A percentile compares a stretch with the other conserved stretches of the same genome.
Evolutionary conservation across 345 rosid genomes (phyloP).

Genomic region (Gossypium thurberi): DNA sequence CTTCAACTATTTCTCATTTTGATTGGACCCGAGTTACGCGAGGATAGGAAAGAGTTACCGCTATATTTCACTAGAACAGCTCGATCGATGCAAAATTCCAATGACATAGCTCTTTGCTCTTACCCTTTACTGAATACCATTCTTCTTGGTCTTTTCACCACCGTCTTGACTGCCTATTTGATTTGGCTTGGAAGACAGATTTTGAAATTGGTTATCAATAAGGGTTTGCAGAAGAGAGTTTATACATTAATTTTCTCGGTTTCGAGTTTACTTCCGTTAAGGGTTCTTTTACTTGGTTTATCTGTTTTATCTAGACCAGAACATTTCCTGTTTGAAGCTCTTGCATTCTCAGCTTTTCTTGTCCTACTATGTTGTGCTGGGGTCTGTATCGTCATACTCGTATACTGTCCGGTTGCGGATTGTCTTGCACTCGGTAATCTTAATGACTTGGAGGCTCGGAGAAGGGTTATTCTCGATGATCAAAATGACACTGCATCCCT

Average conservation of each 20-base stretch:
- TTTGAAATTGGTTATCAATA: slow-evolving; percentile 80
- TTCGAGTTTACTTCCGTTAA: slow-evolving; percentile 74
- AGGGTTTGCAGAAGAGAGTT: slow-evolving; percentile 88
- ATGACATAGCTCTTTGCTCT: slow-evolving; percentile 55
- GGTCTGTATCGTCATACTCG: slow-evolving; percentile 75
- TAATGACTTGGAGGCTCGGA: slow-evolving; percentile 57
- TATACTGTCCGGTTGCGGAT: slow-evolving; percentile 85
- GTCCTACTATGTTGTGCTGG: slow-evolving; percentile 66
- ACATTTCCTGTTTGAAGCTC: slow-evolving; percentile 61
- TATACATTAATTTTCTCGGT: slow-evolving; percentile 74
- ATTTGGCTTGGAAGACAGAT: slow-evolving; percentile 92
- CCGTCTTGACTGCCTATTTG: slow-evolving; percentile 62
- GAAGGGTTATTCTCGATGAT: slow-evolving; percentile 36
- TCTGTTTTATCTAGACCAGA: slow-evolving; percentile 71
- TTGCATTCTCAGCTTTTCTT: slow-evolving; percentile 75
- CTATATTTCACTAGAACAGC: slow-evolving; percentile 53
- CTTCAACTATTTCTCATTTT: slow-evolving; percentile 76
- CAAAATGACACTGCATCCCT: slow-evolving; percentile 51
- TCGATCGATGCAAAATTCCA: slow-evolving; percentile 24
- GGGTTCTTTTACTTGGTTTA: slow-evolving; percentile 81
- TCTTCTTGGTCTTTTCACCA: slow-evolving; percentile 64
- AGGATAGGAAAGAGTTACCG: slow-evolving; percentile 51
- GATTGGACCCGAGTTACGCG: slow-evolving; percentile 56
- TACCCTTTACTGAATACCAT: slow-evolving; percentile 88
- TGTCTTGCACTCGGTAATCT: slow-evolving; percentile 71